These are phyloP conservation scores for Epichloe festucae DNA, from an alignment of 2,329 filamentous ascomycete species.

Conservation along the genomic window DNA sequence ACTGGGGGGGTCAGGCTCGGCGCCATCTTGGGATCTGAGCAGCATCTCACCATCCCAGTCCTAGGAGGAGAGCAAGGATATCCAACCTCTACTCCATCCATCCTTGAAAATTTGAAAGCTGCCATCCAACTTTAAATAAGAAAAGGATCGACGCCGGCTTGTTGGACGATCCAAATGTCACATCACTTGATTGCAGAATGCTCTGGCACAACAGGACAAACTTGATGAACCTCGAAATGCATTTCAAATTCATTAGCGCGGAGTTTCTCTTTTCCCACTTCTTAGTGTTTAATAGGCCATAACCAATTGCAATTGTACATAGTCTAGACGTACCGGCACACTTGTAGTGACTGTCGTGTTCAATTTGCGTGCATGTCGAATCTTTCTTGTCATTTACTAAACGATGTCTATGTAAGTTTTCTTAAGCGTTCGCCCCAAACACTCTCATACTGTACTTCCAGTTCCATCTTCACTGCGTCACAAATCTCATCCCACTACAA, in stretches of 20 bases:
- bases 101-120: neutral
- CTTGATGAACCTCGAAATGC: neutral
- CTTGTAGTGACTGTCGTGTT: neutral
- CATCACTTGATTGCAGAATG: neutral
- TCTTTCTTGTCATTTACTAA: neutral
- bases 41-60: neutral
- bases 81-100: neutral
- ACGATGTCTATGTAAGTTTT: slow-evolving; percentile 11
- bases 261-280: neutral
- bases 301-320: neutral
- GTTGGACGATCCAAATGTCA: neutral
- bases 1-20: neutral
- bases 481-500: slow-evolving; percentile 9
- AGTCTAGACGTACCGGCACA: neutral
- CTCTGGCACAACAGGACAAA: neutral
- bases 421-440: slow-evolving; percentile 7
- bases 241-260: slow-evolving; percentile 1
- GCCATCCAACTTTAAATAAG: too few relatives aligned
- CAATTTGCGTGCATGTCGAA: neutral
- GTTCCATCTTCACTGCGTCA: slow-evolving; percentile 15
- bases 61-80: neutral
- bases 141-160: neutral
- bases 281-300: neutral
- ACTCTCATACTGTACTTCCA: slow-evolving; percentile 13
- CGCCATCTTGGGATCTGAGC: neutral